phyloP scores from a whole-genome alignment of 2,329 filamentous ascomycete genomes.

The Ophiostoma triangulosporum region DNA sequence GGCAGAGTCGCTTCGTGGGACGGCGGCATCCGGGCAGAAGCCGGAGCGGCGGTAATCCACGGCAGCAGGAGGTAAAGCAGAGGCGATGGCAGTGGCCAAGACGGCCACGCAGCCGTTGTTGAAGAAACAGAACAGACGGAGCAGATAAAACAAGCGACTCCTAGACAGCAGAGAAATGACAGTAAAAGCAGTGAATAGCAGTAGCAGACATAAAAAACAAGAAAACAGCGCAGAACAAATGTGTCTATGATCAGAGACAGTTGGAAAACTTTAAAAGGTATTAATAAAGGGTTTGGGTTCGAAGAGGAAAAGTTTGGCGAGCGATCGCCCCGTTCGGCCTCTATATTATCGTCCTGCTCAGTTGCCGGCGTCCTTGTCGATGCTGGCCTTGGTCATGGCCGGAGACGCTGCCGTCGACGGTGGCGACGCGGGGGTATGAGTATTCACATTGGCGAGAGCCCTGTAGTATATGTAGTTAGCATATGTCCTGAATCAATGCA shows the following conservation, averaged over 20 bases:
- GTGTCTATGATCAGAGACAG: conserved; percentile 9
- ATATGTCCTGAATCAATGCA: too few species aligned
- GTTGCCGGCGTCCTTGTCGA: conserved; percentile 28
- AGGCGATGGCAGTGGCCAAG: too few species aligned
- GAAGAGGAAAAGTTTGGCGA: conserved; percentile 18
- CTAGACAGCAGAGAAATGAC: not conserved
- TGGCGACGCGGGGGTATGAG: conserved; percentile 53
- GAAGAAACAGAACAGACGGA: too few species aligned
- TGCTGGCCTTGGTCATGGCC: conserved; percentile 47
- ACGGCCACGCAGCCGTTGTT: too few species aligned
- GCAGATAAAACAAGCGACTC: not conserved
- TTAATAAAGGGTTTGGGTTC: conserved; percentile 5
- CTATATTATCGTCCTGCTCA: conserved; percentile 33
- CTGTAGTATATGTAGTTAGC: conserved; percentile 24
- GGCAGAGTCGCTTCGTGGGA: not conserved
- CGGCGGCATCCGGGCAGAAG: not conserved
- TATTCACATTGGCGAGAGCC: conserved; percentile 47
- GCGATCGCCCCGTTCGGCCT: conserved; percentile 24
- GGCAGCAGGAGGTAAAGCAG: too few species aligned
- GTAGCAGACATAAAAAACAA: not conserved
- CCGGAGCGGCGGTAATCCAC: too few species aligned
- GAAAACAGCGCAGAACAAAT: not conserved
- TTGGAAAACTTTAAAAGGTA: conserved; percentile 15
- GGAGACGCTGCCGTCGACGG: conserved; percentile 56
- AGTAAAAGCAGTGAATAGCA: not conserved